Conservation (phyloP, 2,329 filamentous ascomycete genomes). For the Ceratocystis destructans region DNA sequence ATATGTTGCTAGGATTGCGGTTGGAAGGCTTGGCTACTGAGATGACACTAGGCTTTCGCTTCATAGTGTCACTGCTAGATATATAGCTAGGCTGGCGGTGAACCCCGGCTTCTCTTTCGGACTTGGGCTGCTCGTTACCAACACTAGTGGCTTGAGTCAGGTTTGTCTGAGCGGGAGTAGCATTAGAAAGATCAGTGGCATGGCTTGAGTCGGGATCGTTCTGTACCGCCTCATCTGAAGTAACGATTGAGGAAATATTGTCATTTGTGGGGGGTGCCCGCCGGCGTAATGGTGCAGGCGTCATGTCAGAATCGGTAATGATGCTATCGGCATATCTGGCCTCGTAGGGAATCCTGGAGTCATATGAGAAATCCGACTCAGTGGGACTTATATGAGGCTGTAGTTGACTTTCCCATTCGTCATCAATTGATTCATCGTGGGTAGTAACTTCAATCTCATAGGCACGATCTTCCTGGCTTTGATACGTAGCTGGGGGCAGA, state of each 20-base stretch:
- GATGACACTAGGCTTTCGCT: constrained; percentile 9
- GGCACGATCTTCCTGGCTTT: constrained; percentile 33
- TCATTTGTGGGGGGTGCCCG: constrained; percentile 40
- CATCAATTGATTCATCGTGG: constrained; percentile 22
- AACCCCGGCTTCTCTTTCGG: constrained; percentile 6
- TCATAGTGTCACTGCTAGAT: constrained; percentile 5
- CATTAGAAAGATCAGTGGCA: constrained; percentile 24
- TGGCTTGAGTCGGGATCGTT: constrained; percentile 39
- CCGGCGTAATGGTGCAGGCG: constrained; percentile 25
- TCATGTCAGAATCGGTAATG: constrained; percentile 19
- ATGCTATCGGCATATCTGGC: constrained; percentile 10
- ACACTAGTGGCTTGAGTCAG: constrained; percentile 39
- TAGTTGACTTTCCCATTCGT: constrained; percentile 21
- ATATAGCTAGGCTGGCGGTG: constrained; percentile 14
- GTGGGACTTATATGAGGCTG: constrained; percentile 8
- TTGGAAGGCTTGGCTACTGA: neutral
- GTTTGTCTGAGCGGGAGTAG: constrained; percentile 33
- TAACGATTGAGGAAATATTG: constrained; percentile 44
- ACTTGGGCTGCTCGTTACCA: constrained; percentile 35
- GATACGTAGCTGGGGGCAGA: constrained; percentile 35
- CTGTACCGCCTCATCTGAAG: constrained; percentile 38
- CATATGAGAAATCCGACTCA: constrained; percentile 14
- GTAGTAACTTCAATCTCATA: constrained; percentile 22
- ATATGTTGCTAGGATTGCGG: constrained; percentile 12
- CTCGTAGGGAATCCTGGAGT: constrained; percentile 2